These are phyloP conservation scores for Vitis rupestris DNA, from an alignment of 164 flowering plant genomes.

Conservation along the genomic window DNA sequence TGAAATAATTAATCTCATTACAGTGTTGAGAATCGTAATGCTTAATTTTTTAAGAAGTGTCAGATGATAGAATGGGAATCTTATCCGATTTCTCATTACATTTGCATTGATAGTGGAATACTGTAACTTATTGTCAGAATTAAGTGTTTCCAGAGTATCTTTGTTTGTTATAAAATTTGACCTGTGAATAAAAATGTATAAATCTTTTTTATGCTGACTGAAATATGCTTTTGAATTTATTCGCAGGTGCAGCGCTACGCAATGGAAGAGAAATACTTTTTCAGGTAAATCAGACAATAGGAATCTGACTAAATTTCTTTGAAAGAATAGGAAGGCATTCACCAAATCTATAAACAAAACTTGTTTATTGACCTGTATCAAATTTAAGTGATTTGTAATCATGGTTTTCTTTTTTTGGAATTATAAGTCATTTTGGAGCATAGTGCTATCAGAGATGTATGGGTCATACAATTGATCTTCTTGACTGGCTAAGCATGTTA, in stretches of 20 bases:
- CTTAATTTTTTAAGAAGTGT: too few relatives aligned
- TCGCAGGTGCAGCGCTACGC: slow-evolving; percentile 52
- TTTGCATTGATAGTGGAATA: not conserved
- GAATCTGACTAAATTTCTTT: not conserved
- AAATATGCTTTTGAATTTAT: slow-evolving; percentile 14
- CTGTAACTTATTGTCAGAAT: not conserved
- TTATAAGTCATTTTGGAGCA: too few relatives aligned
- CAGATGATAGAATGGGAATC: too few relatives aligned
- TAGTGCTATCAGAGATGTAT: not conserved
- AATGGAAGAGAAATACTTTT: slow-evolving; percentile 73
- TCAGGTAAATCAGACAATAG: slow-evolving; percentile 48
- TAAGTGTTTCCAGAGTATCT: too few relatives aligned
- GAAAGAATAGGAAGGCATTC: not conserved
- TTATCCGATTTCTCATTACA: not conserved
- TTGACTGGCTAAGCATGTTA: not conserved
- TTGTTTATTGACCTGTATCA: not conserved
- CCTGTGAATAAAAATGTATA: not conserved
- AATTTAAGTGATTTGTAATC: too few relatives aligned
- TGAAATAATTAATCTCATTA: too few relatives aligned
- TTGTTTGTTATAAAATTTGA: not conserved
- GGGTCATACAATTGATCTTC: not conserved
- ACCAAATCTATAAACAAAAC: not conserved
- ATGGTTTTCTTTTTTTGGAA: too few relatives aligned
- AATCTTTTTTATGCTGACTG: slow-evolving; percentile 6
- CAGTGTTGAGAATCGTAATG: too few relatives aligned